Conservation (phyloP, 1,284 basidiomycete species). For the Tetrapyrgos nigripes region DNA sequence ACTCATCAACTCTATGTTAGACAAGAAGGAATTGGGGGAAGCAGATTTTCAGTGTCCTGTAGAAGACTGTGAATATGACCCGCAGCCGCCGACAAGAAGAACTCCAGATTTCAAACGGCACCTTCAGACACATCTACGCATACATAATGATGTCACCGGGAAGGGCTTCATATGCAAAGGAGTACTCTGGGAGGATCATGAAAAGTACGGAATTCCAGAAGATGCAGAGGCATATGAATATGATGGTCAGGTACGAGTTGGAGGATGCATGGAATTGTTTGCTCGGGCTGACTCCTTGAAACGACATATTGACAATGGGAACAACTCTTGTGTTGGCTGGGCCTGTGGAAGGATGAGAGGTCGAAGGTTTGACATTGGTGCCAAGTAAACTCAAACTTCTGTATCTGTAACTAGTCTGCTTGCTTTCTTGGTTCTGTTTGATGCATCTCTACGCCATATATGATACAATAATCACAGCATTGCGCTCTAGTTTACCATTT, state of each 20-base stretch:
- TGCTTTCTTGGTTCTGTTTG: too few species aligned
- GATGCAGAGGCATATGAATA: conserved; percentile 36
- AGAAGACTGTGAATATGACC: too few species aligned
- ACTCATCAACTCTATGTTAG: conserved; percentile 16
- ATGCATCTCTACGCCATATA: too few species aligned
- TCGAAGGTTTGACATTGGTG: background rate
- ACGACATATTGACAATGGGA: conserved; percentile 56
- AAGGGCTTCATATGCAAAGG: conserved; percentile 48
- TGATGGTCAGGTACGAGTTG: conserved; percentile 45
- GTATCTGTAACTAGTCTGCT: too few species aligned
- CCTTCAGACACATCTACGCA: conserved; percentile 52
- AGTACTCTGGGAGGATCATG: conserved; percentile 42
- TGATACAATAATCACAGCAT: background rate
- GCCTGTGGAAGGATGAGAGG: conserved; percentile 1
- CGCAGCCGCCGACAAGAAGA: conserved; percentile 46
- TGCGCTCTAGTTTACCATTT: background rate
- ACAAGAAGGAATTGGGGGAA: conserved; percentile 12
- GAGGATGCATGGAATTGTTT: conserved; percentile 58
- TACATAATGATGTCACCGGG: conserved; percentile 27
- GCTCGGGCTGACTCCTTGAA: conserved; percentile 62
- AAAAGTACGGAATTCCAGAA: conserved; percentile 30
- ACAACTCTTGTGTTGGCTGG: conserved; percentile 42
- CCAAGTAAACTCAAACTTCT: too few species aligned
- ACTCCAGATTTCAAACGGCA: conserved; percentile 61
- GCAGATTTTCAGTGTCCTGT: conserved; percentile 36